Conservation (phyloP, 305 asterid genomes). For the Rubia peregrina region DNA sequence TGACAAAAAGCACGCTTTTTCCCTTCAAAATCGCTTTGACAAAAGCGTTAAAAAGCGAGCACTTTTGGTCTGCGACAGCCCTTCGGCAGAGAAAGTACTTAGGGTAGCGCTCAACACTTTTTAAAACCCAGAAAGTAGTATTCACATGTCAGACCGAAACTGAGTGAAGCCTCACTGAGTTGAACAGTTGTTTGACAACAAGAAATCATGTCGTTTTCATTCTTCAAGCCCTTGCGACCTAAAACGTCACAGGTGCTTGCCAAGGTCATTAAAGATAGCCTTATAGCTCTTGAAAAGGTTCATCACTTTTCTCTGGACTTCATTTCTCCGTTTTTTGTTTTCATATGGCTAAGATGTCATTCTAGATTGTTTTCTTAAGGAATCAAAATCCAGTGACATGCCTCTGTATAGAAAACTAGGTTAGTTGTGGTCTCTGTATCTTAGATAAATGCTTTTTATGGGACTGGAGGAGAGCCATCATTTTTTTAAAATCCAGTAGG, state of each 20-base stretch:
- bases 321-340: neutral
- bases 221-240: slow-evolving; percentile 91
- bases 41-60: no score
- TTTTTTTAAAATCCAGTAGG: neutral
- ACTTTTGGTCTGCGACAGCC: no score
- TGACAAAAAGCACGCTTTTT: no score
- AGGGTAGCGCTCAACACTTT: no score
- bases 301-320: neutral
- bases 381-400: neutral
- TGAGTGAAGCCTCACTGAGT: neutral
- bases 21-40: no score
- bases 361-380: neutral
- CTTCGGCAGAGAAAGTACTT: no score
- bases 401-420: slow-evolving; percentile 1
- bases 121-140: no score
- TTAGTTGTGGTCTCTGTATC: neutral
- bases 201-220: slow-evolving; percentile 72
- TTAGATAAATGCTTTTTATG: neutral
- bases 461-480: neutral
- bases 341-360: neutral
- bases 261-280: slow-evolving; percentile 77
- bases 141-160: neutral
- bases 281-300: slow-evolving; percentile 88
- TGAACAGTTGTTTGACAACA: neutral
- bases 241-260: slow-evolving; percentile 81